phyloP scores from a whole-genome alignment of 2,329 filamentous ascomycete species.

The Epichloe aotearoae region DNA sequence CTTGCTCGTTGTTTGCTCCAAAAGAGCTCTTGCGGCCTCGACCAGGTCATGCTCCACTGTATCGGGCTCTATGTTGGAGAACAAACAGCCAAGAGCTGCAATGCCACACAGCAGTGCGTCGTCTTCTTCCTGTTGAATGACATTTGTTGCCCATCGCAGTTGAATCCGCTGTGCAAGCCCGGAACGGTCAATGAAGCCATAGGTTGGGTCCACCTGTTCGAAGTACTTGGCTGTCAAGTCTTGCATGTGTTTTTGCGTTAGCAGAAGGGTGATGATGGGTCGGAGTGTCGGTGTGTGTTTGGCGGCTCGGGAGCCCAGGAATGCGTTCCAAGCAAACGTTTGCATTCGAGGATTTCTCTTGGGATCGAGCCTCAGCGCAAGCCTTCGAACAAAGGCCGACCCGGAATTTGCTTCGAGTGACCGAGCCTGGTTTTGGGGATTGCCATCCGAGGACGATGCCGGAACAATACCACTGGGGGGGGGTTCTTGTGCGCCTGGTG shows the following conservation, averaged over 20 bases:
- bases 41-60: slow-evolving; percentile 31
- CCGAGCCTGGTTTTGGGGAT: slow-evolving; percentile 18
- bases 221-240: slow-evolving; percentile 34
- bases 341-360: slow-evolving; percentile 38
- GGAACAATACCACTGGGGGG: not conserved
- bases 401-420: slow-evolving; percentile 37
- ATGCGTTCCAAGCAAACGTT: slow-evolving; percentile 42
- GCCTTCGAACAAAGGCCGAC: slow-evolving; percentile 38
- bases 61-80: slow-evolving; percentile 29
- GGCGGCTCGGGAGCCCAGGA: slow-evolving; percentile 21
- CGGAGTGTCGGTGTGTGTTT: slow-evolving; percentile 12
- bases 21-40: slow-evolving; percentile 12
- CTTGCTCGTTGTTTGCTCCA: not conserved
- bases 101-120: slow-evolving; percentile 36
- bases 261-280: not conserved
- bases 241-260: slow-evolving; percentile 21
- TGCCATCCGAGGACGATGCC: slow-evolving; percentile 3
- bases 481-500: not conserved
- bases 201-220: slow-evolving; percentile 36
- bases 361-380: slow-evolving; percentile 39
- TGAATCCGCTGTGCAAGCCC: slow-evolving; percentile 18
- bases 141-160: slow-evolving; percentile 19
- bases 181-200: slow-evolving; percentile 32
- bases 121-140: slow-evolving; percentile 25
- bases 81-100: slow-evolving; percentile 39